Evolutionary conservation across 495 filamentous ascomycete genomes (phyloP), one percentile per base, ranked within the genome.

Genomic region (Aspergillus kassunensis): DNA sequence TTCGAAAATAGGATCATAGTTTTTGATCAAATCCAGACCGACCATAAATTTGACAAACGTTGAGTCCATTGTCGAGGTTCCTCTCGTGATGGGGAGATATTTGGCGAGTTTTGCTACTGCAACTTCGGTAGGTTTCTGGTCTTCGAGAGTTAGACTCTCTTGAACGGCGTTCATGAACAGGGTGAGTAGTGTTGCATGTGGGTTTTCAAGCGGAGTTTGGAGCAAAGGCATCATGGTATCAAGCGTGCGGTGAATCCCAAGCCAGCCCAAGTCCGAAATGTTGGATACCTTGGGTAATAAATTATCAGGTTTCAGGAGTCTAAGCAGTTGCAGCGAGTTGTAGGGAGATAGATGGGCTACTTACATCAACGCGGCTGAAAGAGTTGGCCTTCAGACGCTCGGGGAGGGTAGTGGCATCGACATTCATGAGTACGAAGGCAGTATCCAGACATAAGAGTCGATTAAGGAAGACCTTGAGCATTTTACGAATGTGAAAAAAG

Each of bases 401-500:
- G 25, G 46, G 40, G 33, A 59, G 56, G 6, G 18, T 21, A 44
- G 29, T 16, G 15, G 48, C 41, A n/a, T 54, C 24, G 1, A 20
- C 6, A 2, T 47, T 25, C n/a, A 19, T 16, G 6, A 47, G 20
- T 47, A 13, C 3, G 10, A 47, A 35, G 29, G 44, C 6, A 7
- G 29, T 3, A 15, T 23, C 12, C 16, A 20, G 3, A 8, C 18
- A 23, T 7, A 33, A 49, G 8, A 55, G 9, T 25, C 56, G 40
- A 30, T 44, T 16, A 5, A 59, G 15, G 30, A 59, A 59, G 4
- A 34, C 24, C 2, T 21, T 16, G 21, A 61, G 49, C 34, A 60
- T 15, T 20, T 20, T 34, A 2, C 55, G 56, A 35, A 71, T 16
- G 51, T 66, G 51, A 24, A 44, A 56, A 34, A 58, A 68, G 2